phyloP scores from a whole-genome alignment of 2,329 filamentous ascomycete species.

The Hyphodiscus sp. region DNA sequence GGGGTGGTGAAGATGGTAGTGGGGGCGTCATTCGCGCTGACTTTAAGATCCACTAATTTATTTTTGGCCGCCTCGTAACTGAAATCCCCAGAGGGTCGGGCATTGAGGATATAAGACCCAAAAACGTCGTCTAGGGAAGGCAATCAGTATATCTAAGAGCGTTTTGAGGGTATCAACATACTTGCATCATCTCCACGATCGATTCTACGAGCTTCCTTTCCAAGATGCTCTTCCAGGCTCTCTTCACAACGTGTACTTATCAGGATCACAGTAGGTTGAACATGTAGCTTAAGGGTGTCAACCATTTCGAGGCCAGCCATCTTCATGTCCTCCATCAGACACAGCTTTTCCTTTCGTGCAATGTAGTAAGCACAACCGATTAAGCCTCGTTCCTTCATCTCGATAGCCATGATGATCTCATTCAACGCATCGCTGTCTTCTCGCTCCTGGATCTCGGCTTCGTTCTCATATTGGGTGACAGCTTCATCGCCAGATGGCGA shows the following conservation, averaged over 20 bases:
- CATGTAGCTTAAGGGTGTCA: slow-evolving; percentile 51
- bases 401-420: slow-evolving; percentile 75
- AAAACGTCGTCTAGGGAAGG: slow-evolving; percentile 30
- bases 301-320: slow-evolving; percentile 62
- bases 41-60: slow-evolving; percentile 54
- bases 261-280: slow-evolving; percentile 50
- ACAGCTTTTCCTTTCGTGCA: slow-evolving; percentile 61
- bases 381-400: slow-evolving; percentile 61
- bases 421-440: slow-evolving; percentile 46
- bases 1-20: slow-evolving; percentile 57
- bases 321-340: slow-evolving; percentile 70
- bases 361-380: slow-evolving; percentile 84
- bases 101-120: slow-evolving; percentile 50
- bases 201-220: slow-evolving; percentile 25
- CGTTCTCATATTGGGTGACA: slow-evolving; percentile 22
- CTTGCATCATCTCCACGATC: slow-evolving; percentile 21
- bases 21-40: slow-evolving; percentile 36
- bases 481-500: slow-evolving; percentile 8
- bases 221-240: slow-evolving; percentile 26
- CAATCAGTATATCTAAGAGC: not conserved
- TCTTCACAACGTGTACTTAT: slow-evolving; percentile 33
- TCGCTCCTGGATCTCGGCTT: slow-evolving; percentile 27
- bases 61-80: slow-evolving; percentile 57
- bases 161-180: slow-evolving; percentile 10
- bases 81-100: slow-evolving; percentile 68